phyloP scores from a whole-genome alignment of 148 eudicot genomes.

The Oxyria digyna region DNA sequence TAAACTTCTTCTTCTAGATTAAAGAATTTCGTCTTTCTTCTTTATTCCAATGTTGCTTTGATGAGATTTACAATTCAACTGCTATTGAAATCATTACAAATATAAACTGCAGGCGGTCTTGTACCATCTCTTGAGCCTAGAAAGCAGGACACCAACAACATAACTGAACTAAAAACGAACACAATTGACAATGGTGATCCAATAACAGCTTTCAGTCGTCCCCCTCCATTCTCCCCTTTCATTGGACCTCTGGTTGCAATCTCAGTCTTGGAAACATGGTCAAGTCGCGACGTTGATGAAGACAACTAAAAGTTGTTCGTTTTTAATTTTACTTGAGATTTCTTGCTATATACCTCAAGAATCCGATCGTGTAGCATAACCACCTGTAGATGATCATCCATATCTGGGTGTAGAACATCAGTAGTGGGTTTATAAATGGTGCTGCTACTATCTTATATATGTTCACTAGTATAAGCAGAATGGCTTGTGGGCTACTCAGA shows the following conservation, averaged over 20 bases:
- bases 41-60: not conserved
- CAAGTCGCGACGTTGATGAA: conserved; percentile 26
- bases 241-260: conserved; percentile 42
- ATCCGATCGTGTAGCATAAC: conserved; percentile 9
- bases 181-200: conserved; percentile 35
- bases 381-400: conserved; percentile 15
- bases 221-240: conserved; percentile 52
- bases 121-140: conserved; percentile 30
- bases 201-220: conserved; percentile 60
- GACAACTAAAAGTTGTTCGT: conserved; percentile 9
- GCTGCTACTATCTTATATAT: conserved; percentile 25
- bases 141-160: conserved; percentile 26
- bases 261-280: conserved; percentile 34
- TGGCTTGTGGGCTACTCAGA: conserved; percentile 43
- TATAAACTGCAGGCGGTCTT: conserved; percentile 13
- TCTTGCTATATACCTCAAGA: conserved; percentile 25
- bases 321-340: conserved; percentile 5
- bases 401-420: conserved; percentile 42
- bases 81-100: not conserved
- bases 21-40: too few species aligned
- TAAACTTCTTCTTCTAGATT: too few species aligned
- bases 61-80: not conserved
- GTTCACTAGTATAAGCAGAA: conserved; percentile 26
- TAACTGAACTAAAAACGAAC: conserved; percentile 15
- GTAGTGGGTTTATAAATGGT: conserved; percentile 45